Conservation (phyloP, 2,329 filamentous ascomycete species). For the Cladosporium sp. region DNA sequence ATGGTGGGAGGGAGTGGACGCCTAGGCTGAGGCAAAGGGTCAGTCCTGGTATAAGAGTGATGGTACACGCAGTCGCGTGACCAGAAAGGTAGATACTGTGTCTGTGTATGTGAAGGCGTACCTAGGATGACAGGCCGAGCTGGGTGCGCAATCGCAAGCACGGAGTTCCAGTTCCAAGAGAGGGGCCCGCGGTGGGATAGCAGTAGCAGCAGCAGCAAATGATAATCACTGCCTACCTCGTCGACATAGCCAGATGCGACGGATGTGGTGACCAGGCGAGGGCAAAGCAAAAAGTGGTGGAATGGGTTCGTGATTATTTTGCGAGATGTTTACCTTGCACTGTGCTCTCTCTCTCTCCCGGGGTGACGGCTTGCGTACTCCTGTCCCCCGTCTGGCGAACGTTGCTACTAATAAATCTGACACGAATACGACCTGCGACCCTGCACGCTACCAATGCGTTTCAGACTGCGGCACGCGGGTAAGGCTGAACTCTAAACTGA, state of each 20-base stretch:
- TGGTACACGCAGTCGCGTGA: neutral
- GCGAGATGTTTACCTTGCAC: constrained; percentile 3
- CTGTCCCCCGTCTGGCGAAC: constrained; percentile 2
- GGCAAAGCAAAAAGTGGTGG: neutral
- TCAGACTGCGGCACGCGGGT: constrained; percentile 2
- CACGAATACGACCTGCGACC: constrained; percentile 11
- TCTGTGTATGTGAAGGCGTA: neutral
- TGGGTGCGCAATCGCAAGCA: constrained; percentile 2
- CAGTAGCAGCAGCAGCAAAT: neutral
- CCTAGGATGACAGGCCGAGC: constrained; percentile 1
- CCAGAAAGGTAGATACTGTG: neutral
- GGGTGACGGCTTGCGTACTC: constrained; percentile 11
- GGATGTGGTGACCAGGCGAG: neutral
- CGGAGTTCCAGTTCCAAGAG: neutral
- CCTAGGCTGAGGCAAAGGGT: neutral
- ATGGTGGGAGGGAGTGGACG: constrained; percentile 41
- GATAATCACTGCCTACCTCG: constrained; percentile 4
- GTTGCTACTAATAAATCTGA: constrained; percentile 12
- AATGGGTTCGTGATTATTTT: neutral
- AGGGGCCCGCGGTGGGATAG: neutral
- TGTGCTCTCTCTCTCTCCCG: neutral
- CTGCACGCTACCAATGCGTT: neutral
- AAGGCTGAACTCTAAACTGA: neutral
- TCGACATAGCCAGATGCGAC: constrained; percentile 19
- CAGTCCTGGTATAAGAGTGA: neutral